These are phyloP conservation scores for Heliamphora exappendiculata DNA, from an alignment of 148 eudicot species.

Conservation along the genomic window DNA sequence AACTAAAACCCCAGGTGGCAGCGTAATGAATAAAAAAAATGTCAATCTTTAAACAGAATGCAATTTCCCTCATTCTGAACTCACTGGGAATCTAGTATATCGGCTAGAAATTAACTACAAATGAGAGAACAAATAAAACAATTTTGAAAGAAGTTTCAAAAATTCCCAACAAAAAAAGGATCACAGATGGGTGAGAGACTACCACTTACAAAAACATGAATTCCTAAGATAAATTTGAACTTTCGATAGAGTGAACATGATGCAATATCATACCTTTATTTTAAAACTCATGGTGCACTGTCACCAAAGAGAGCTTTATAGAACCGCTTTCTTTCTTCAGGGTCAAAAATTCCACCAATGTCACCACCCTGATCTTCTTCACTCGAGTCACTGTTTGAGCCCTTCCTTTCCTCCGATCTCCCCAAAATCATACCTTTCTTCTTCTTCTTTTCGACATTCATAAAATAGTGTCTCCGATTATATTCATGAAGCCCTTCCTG, in stretches of 20 bases:
- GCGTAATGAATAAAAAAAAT: too few relatives aligned
- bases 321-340: constrained; percentile 87
- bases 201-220: neutral
- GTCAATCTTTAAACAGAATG: too few relatives aligned
- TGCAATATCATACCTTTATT: constrained; percentile 10
- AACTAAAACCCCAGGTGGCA: too few relatives aligned
- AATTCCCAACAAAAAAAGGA: neutral
- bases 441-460: constrained; percentile 63
- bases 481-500: constrained; percentile 84
- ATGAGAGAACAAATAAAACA: too few relatives aligned
- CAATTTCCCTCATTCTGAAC: too few relatives aligned
- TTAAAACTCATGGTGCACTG: constrained; percentile 18
- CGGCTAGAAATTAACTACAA: too few relatives aligned
- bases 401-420: constrained; percentile 30
- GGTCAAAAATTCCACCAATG: constrained; percentile 68
- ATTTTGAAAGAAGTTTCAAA: too few relatives aligned
- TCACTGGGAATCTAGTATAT: too few relatives aligned
- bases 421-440: constrained; percentile 34
- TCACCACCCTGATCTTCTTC: constrained; percentile 48
- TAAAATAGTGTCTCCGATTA: constrained; percentile 49
- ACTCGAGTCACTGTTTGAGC: constrained; percentile 21
- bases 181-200: neutral
- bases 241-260: neutral
- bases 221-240: neutral
- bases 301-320: constrained; percentile 77